Conservation (phyloP, 352 stramenopile genomes). For the Pythium vanterpoolii region DNA sequence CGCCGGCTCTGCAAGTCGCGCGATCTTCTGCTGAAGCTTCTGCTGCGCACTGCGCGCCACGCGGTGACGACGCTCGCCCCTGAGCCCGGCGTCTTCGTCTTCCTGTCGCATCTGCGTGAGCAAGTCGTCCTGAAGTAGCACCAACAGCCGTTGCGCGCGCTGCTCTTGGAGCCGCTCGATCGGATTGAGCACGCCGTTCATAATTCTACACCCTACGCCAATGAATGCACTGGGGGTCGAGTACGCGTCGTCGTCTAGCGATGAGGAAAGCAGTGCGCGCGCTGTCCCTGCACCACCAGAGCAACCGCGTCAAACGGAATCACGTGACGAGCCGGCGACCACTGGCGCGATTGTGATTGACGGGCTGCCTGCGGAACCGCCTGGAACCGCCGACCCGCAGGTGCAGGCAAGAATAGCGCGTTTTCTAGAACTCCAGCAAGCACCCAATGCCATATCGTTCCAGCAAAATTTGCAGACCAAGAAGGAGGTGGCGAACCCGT, state of each 20-base stretch:
- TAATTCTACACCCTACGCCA: background rate
- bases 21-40: conserved; percentile 41
- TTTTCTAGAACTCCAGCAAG: conserved; percentile 41
- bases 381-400: conserved; percentile 23
- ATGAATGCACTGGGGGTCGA: conserved; percentile 39
- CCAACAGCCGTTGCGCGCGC: conserved; percentile 53
- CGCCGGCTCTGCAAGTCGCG: conserved; percentile 38
- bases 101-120: conserved; percentile 55
- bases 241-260: conserved; percentile 37
- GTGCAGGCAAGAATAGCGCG: conserved; percentile 64
- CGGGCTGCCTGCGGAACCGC: conserved; percentile 34
- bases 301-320: background rate
- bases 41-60: conserved; percentile 31
- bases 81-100: conserved; percentile 31
- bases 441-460: conserved; percentile 33
- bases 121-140: conserved; percentile 55
- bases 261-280: conserved; percentile 19
- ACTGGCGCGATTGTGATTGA: conserved; percentile 12
- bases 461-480: conserved; percentile 69
- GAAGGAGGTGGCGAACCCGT: conserved; percentile 85
- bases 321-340: background rate
- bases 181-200: conserved; percentile 28
- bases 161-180: conserved; percentile 68
- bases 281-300: background rate
- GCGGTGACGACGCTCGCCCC: conserved; percentile 16